Base-by-base conservation (phyloP, 805 yeast species). In the Tetrapisispora nanseiensis region DNA sequence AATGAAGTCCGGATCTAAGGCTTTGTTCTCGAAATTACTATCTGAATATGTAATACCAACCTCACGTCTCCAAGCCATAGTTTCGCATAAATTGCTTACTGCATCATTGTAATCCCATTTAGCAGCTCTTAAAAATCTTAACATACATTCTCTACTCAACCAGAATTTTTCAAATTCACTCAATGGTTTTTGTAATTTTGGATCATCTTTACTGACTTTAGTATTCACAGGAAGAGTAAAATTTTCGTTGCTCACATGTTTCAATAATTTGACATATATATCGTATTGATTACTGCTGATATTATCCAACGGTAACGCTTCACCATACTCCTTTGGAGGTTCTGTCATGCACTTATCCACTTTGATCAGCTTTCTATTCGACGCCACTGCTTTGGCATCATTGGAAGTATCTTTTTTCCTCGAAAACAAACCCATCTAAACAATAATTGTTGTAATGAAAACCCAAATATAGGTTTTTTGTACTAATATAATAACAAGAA, bases 21-120 rank as follows among this genome's bases (percentile, higher is more conserved):
- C 66, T 22, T 54, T 51, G 12, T 38, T 41, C n/a, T 48, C 48
- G 26, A 35, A 35, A 16, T 35, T 26, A 12, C 38, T 35, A 8
- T 48, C 52, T 40, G 67, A 69, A 23, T 55, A 68, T 3, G 57
- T 50, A 13, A 60, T 44, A 1, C 80, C 80, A 51, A 72, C 72
- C 10, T 72, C 70, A 46, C 80, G 64, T 59, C 80, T 67, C 80
- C 80, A 75, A 1, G 65, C 57, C n/a, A 75, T 44, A 1, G 78
- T 72, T 15, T 68, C 69, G 33, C 66, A 68, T 10, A 75, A 54
- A 42, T 74, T 56, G 43, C 69, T 67, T 21, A 70, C 68, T 4
- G 78, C 68, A 7, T 61, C 57, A 9, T 66, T 64, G 0, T 52
- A 52, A 44, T 70, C 63, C 77, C 79, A 74, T 46, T 73, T 74